A percentile compares a stretch with the other conserved stretches of the same genome.
These are phyloP conservation scores for Elsinoe batatas DNA, from an alignment of 2,329 filamentous ascomycete genomes.

Conservation along the genomic window DNA sequence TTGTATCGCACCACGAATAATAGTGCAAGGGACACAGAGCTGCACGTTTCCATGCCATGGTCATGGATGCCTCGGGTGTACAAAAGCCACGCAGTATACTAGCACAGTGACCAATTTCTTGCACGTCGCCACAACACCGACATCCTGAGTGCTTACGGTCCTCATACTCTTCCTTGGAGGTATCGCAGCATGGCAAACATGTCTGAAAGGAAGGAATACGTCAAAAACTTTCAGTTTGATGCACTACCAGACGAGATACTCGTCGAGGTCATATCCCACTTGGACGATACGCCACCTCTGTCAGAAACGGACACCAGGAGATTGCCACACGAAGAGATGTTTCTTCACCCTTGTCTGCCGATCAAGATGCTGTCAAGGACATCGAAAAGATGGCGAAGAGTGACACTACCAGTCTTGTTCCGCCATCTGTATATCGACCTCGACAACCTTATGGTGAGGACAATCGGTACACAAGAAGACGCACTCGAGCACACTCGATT, in stretches of 20 bases:
- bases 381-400: slow-evolving; percentile 6
- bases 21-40: too few relatives aligned
- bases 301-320: not conserved
- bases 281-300: not conserved
- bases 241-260: slow-evolving; percentile 5
- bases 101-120: too few relatives aligned
- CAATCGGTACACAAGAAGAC: not conserved
- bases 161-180: not conserved
- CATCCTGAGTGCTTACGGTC: too few relatives aligned
- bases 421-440: slow-evolving; percentile 2
- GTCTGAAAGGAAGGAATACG: not conserved
- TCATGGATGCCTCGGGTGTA: too few relatives aligned
- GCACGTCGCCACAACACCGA: too few relatives aligned
- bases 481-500: not conserved
- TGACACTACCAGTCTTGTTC: not conserved
- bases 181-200: not conserved
- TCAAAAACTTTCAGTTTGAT: not conserved
- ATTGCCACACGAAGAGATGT: not conserved
- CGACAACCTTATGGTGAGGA: not conserved
- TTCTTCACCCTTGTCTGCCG: not conserved
- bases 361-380: slow-evolving; percentile 1
- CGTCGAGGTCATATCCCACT: not conserved
- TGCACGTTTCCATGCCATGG: too few relatives aligned
- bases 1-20: too few relatives aligned
- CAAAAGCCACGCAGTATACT: too few relatives aligned